A percentile compares a stretch with the other conserved stretches of the same genome.
Conservation (phyloP, 352 stramenopile species). For the Pseudoperonospora humuli region DNA sequence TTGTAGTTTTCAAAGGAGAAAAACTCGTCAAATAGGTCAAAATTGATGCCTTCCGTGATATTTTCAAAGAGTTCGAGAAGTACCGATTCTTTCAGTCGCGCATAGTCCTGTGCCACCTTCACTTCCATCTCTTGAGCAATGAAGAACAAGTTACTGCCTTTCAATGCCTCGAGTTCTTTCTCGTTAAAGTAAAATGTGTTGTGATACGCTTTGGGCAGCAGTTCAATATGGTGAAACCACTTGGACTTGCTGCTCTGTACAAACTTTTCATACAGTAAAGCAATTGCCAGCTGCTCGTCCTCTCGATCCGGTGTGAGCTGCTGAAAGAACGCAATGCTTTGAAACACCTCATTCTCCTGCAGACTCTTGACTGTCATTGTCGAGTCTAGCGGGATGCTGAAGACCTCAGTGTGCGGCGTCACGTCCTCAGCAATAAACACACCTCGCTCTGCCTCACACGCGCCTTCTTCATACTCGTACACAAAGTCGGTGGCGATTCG, state of each 20-base stretch:
- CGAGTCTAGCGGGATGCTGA: slow-evolving; percentile 54
- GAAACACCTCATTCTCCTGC: slow-evolving; percentile 23
- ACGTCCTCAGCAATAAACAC: slow-evolving; percentile 82
- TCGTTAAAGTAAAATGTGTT: slow-evolving; percentile 62
- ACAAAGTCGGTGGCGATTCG: slow-evolving; percentile 70
- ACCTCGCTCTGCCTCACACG: slow-evolving; percentile 43
- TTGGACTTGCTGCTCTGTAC: slow-evolving; percentile 33
- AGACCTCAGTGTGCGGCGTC: slow-evolving; percentile 55
- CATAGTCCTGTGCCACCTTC: slow-evolving; percentile 50
- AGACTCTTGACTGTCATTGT: slow-evolving; percentile 47
- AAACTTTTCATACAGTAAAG: slow-evolving; percentile 67
- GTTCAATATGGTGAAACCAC: slow-evolving; percentile 57
- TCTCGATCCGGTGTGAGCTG: slow-evolving; percentile 34
- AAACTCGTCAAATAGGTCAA: slow-evolving; percentile 24
- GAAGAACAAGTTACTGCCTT: slow-evolving; percentile 57
- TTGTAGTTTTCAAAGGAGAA: slow-evolving; percentile 73
- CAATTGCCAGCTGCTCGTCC: slow-evolving; percentile 59
- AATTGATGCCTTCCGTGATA: slow-evolving; percentile 17
- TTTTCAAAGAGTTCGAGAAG: slow-evolving; percentile 48
- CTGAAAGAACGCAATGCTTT: slow-evolving; percentile 43
- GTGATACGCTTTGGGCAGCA: slow-evolving; percentile 53
- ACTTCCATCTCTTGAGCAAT: slow-evolving; percentile 56
- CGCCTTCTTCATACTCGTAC: slow-evolving; percentile 47
- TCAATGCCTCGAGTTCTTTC: slow-evolving; percentile 29
- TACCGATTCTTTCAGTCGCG: slow-evolving; percentile 26